Evolutionary conservation across 768 basidiomycete species (phyloP), one percentile per base, ranked within the genome.

Genomic region (Rubroboletus pulcherrimus): DNA sequence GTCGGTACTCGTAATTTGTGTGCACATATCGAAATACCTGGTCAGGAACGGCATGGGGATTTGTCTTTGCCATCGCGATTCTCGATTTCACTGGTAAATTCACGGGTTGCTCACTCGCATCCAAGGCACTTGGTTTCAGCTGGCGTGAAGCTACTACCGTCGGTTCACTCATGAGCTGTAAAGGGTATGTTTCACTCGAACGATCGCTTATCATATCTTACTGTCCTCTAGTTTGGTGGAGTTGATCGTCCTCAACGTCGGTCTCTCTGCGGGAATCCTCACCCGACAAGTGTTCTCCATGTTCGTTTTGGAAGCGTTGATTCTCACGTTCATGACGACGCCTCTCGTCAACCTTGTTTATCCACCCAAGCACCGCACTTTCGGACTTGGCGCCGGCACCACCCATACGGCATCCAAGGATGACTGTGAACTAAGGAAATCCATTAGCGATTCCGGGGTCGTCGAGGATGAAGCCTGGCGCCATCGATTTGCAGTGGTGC

Each of bases 171-270:
- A 98, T 99, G 95, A 89, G 84, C 68, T 96, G 94, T 68, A 95
- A 99, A 78, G 94, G 93, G 89, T 89, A 54, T 38, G 77, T 87
- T 38, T 38, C 40, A 10, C 35, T 51, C 44, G 29, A 0, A 33
- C 0, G 34, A 15, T 56, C 35, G 34, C 47, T 54, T 15, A 9
- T 19, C 2, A 2, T 55, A 29, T 50, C 57, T 63, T 24, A 63
- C 19, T 33, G 19, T 51, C 31, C 5, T 15, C 19, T 48, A 91
- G 89, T 42, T 78, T 97, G 5, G 91, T 98, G 10, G 95, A 97
- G 64, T 76, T 98, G 44, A 97, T 98, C 64, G 96, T 98, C 11
- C 86, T 98, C 59, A 99, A 98, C 61, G 92, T 98, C 59, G 95
- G 96, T 2, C 74, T 95, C 12, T 75, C 79, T 2, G 93, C 91